These are phyloP conservation scores for Solanum ahanhuiri DNA, from an alignment of 257 asterid genomes.

Conservation along the genomic window DNA sequence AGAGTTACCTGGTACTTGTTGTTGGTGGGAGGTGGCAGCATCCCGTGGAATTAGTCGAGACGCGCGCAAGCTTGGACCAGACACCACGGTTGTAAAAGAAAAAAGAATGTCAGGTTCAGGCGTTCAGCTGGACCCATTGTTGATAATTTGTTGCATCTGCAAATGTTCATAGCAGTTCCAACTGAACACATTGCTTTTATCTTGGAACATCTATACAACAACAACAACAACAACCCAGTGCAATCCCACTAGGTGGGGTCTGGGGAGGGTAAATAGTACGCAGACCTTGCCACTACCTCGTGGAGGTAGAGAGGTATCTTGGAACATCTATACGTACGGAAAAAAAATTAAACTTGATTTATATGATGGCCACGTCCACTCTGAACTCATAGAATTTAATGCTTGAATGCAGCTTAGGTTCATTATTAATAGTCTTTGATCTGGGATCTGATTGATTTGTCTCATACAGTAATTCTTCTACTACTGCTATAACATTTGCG, in stretches of 20 bases:
- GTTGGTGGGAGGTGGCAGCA: background rate
- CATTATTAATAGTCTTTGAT: background rate
- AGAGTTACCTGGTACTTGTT: background rate
- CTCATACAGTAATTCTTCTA: background rate
- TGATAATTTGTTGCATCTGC: background rate
- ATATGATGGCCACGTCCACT: background rate
- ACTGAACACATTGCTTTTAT: background rate
- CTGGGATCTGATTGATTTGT: background rate
- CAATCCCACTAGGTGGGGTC: too few relatives aligned
- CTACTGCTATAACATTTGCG: background rate
- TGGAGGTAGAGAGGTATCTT: too few relatives aligned
- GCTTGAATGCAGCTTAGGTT: background rate
- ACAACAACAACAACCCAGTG: too few relatives aligned
- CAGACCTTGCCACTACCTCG: too few relatives aligned
- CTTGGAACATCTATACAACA: background rate
- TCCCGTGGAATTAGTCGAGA: background rate
- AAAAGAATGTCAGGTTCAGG: background rate
- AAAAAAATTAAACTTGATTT: background rate
- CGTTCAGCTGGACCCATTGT: background rate
- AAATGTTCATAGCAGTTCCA: background rate
- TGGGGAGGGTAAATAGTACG: too few relatives aligned
- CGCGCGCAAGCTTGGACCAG: background rate
- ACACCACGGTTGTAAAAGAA: background rate
- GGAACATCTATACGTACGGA: fast-evolving
- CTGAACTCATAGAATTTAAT: background rate